Evolutionary conservation across 2,329 filamentous ascomycete species (phyloP), one percentile per base, ranked within the genome.

Genomic region (Fusarium nanum): DNA sequence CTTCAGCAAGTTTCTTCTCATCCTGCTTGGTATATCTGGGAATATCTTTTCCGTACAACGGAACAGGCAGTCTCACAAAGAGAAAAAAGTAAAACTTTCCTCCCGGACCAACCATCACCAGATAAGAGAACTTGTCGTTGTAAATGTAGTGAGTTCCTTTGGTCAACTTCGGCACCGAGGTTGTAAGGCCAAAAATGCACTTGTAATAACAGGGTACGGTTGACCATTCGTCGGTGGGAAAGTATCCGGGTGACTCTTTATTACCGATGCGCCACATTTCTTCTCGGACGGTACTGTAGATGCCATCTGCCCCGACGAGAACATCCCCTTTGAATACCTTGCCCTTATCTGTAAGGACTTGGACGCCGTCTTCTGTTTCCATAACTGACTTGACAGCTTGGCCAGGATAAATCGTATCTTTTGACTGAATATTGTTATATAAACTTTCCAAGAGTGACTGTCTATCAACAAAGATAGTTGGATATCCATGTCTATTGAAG

Each of bases 221-320:
- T 8, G 65, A 68, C 48, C 60, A 60, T 8, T 73, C 70, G 3
- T 68, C 27, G 1, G 30, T 0, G 13, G 42, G 47, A 32, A 71
- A 73, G 23, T 64, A 68, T 1, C 54, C 60, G 0, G 70, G 69
- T 0, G 48, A 49, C 3, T 16, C 13, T 12, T 67, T 7, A 1
- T 62, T 61, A 1, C 56, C 67, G 0, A 73, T 25, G n/a, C 50
- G 66, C 64, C 64, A 64, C 77, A 78, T 78, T 30, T 80, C 76
- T 6, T 65, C 46, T 8, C 82, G 71, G 3, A 81, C 73, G 0
- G 62, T 68, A 67, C 82, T 83, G 58, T 82, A 76, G 20, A 83
- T 76, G 2, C 83, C 82, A 47, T 84, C 82, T 1, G 79, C 78
- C 0, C 82, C 81, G 0, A 83, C 72, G 0, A 83, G 67, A 0